A percentile compares a stretch with the other conserved stretches of the same genome.
These are phyloP conservation scores for Tylopilus subfusipes DNA, from an alignment of 768 basidiomycete genomes.

Conservation along the genomic window DNA sequence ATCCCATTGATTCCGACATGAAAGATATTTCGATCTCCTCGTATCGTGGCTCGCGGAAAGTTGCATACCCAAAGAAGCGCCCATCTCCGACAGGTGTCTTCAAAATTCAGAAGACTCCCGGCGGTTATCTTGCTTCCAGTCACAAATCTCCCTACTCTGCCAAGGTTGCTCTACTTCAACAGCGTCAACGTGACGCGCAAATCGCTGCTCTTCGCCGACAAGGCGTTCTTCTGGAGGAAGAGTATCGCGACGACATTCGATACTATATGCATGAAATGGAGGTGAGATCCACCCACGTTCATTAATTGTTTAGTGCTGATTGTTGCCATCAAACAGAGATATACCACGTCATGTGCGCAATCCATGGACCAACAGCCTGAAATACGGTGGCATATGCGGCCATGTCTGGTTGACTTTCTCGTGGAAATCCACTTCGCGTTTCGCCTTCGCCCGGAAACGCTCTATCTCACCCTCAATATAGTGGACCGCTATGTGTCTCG, in stretches of 20 bases:
- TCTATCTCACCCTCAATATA: slow-evolving; percentile 98
- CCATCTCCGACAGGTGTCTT: slow-evolving; percentile 78
- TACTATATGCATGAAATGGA: slow-evolving; percentile 98
- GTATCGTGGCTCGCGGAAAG: slow-evolving; percentile 57
- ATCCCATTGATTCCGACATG: slow-evolving; percentile 47
- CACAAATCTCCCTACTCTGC: slow-evolving; percentile 66
- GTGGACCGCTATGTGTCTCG: slow-evolving; percentile 99
- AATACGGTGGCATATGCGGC: slow-evolving; percentile 99
- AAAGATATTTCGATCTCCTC: slow-evolving; percentile 67
- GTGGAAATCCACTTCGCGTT: slow-evolving; percentile 98
- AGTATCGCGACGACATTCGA: slow-evolving; percentile 91
- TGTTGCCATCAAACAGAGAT: slow-evolving; percentile 45
- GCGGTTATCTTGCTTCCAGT: slow-evolving; percentile 42
- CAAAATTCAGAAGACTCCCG: slow-evolving; percentile 60
- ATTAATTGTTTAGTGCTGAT: slow-evolving; percentile 6
- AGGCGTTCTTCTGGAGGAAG: slow-evolving; percentile 84
- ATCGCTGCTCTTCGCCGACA: slow-evolving; percentile 66
- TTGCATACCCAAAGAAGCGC: slow-evolving; percentile 80
- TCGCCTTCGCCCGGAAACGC: slow-evolving; percentile 95
- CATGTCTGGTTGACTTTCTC: slow-evolving; percentile 96
- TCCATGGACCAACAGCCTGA: slow-evolving; percentile 99
- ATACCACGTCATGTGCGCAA: slow-evolving; percentile 86
- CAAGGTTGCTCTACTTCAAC: slow-evolving; percentile 56
- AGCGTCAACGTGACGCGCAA: slow-evolving; percentile 68
- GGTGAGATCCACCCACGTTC: slow-evolving; percentile 51